A percentile compares a stretch with the other conserved stretches of the same genome.
These are phyloP conservation scores for Monosporascus ibericus DNA, from an alignment of 2,329 filamentous ascomycete genomes.

Conservation along the genomic window DNA sequence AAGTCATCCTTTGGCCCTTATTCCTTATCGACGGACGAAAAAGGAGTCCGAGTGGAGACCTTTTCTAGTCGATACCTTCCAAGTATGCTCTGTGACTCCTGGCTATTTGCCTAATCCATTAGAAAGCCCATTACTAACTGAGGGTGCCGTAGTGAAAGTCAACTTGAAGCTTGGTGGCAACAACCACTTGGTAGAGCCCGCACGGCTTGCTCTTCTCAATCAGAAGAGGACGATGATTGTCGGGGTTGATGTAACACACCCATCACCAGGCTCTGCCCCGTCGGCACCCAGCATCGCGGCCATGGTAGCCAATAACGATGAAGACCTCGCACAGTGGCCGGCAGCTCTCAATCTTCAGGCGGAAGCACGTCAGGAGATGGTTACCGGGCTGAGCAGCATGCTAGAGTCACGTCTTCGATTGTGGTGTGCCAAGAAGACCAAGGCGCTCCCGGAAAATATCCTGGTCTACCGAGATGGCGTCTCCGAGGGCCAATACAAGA, in stretches of 20 bases:
- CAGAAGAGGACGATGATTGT: conserved; percentile 62
- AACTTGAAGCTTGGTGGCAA: conserved; percentile 57
- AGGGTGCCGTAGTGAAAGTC: conserved; percentile 42
- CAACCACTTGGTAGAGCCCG: conserved; percentile 45
- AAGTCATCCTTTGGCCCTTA: too few species aligned
- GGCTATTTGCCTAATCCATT: too few species aligned
- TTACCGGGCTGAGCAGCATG: conserved; percentile 45
- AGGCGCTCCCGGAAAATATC: conserved; percentile 53
- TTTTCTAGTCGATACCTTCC: too few species aligned
- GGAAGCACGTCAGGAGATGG: too few species aligned
- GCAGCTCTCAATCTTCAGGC: too few species aligned
- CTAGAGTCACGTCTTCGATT: conserved; percentile 50
- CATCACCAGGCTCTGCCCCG: conserved; percentile 43
- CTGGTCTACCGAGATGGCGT: conserved; percentile 72
- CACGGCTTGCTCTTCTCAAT: conserved; percentile 43
- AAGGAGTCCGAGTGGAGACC: too few species aligned
- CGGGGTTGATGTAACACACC: conserved; percentile 68
- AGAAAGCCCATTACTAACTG: too few species aligned
- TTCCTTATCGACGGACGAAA: too few species aligned
- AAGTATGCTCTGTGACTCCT: too few species aligned
- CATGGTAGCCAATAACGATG: too few species aligned
- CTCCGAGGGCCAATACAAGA: conserved; percentile 62
- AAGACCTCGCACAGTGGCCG: too few species aligned
- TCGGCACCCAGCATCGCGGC: too few species aligned
- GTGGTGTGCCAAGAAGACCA: conserved; percentile 47